A percentile compares a stretch with the other conserved stretches of the same genome.
Conservation (phyloP, 345 rosid species). For the Euphorbia lathyris region DNA sequence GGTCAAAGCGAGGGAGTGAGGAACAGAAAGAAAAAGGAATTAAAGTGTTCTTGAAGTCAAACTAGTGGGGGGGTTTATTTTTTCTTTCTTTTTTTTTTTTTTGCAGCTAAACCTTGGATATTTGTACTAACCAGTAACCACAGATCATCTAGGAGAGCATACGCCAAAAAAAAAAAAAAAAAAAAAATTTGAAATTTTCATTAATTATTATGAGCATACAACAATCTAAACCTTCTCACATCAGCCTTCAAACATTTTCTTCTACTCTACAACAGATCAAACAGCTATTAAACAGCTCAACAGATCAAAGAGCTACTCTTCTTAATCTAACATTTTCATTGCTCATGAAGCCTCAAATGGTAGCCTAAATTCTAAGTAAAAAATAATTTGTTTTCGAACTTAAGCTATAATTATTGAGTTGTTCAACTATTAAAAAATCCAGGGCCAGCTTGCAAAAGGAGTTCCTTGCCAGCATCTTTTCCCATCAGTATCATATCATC, state of each 20-base stretch:
- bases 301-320: conserved; percentile 15
- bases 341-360: conserved; percentile 9
- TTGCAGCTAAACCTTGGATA: no score
- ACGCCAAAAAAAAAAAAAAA: no score
- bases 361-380: background rate
- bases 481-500: conserved; percentile 88
- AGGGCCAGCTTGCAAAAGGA: conserved; percentile 76
- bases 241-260: conserved; percentile 1
- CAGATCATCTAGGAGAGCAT: no score
- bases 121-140: no score
- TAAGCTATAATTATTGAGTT: background rate
- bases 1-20: no score
- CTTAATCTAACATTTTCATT: conserved; percentile 18
- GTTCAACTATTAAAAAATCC: conserved; percentile 60
- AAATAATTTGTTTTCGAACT: background rate
- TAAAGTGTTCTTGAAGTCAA: no score
- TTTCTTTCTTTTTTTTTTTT: no score
- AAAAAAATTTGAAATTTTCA: background rate
- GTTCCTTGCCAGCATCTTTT: conserved; percentile 88
- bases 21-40: no score
- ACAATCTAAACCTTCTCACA: background rate
- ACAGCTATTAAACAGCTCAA: conserved; percentile 17
- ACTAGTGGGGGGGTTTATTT: no score
- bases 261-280: conserved; percentile 17
- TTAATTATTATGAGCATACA: background rate